Base-by-base conservation (phyloP, 1,139 yeast genomes). In the Lodderomyces pseudojiufengensis region DNA sequence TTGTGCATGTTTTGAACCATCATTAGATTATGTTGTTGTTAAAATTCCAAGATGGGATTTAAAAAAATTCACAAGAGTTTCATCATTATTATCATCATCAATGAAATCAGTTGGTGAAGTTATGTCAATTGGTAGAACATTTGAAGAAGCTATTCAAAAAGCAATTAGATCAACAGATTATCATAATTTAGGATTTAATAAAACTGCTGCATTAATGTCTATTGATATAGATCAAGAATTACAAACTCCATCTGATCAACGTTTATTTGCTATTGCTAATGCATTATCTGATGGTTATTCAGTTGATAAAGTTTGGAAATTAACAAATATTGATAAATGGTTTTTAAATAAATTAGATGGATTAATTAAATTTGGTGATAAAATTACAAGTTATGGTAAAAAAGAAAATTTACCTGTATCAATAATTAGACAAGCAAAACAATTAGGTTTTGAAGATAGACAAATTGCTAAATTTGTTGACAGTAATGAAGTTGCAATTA, bases 31-130 rank as follows among this genome's bases (percentile, higher is more conserved):
- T 67, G 88, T 92, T 61, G 98, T 92, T 46, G 95, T 87, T 43
- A 92, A 92, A 78, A 92, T 92, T 63, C 98, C 99, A 62, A 81
- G 98, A 72, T 92, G 99, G 98, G 98, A 92, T 67, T 76, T 92
- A 65, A 84, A 86, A 73, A 92, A 92, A 69, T 92, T 36, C 84
- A 95, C 35, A 80, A 90, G 40, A 76, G 43, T 41, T 18, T 37
- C 39, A 29, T 31, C 41, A 26, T 40, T 37, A 14, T 37, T 41
- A 32, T 37, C 39, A 26, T 90, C 97, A 5, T 81, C 96, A 31
- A 92, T 92, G 98, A 92, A 92, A 66, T 88, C 97, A 48, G 98
- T 92, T 44, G 98, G 98, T 72, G 98, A 92, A 65, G 98, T 92
- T 40, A 92, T 92, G 98, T 78, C 95, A 46, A 88, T 92, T 60